Conservation (phyloP, 768 basidiomycete genomes). For the Neoboletus subvelutipes region DNA sequence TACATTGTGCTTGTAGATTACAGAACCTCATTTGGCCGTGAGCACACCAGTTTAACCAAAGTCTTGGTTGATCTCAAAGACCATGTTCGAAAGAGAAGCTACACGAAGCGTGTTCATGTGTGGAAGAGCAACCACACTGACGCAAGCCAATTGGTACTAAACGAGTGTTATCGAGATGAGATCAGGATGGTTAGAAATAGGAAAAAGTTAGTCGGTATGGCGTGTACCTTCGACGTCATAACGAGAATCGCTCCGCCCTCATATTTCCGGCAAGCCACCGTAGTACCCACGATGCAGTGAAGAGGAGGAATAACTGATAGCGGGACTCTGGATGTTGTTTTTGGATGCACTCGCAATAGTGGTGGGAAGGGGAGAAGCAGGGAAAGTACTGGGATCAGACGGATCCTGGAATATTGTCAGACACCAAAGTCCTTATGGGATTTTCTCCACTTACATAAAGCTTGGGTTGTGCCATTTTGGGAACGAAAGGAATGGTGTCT, state of each 20-base stretch:
- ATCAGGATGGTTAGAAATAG: too few species aligned
- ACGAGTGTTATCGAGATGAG: too few species aligned
- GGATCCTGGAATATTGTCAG: slow-evolving; percentile 30
- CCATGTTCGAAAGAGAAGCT: too few species aligned
- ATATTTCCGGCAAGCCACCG: slow-evolving; percentile 28
- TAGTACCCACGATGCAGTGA: slow-evolving; percentile 20
- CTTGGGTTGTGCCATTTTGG: slow-evolving; percentile 22
- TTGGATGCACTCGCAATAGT: slow-evolving; percentile 10
- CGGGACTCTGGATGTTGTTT: slow-evolving; percentile 1
- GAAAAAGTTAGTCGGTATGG: too few species aligned
- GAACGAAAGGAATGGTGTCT: slow-evolving; percentile 12
- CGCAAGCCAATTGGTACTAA: too few species aligned
- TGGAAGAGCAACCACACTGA: too few species aligned
- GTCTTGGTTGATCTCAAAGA: too few species aligned
- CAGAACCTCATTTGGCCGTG: too few species aligned
- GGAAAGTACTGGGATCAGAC: slow-evolving; percentile 38
- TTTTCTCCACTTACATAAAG: slow-evolving; percentile 29
- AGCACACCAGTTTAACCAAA: too few species aligned
- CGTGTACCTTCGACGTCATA: too few species aligned
- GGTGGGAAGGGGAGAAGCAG: slow-evolving; percentile 21
- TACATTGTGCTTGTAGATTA: too few species aligned
- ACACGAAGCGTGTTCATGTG: too few species aligned
- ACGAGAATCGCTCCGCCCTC: not conserved
- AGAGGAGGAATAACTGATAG: slow-evolving; percentile 6
- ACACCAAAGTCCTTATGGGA: not conserved